A percentile compares a stretch with the other conserved stretches of the same genome.
Evolutionary conservation across 2,329 filamentous ascomycete genomes (phyloP).

Genomic region (Cadophora sp.): DNA sequence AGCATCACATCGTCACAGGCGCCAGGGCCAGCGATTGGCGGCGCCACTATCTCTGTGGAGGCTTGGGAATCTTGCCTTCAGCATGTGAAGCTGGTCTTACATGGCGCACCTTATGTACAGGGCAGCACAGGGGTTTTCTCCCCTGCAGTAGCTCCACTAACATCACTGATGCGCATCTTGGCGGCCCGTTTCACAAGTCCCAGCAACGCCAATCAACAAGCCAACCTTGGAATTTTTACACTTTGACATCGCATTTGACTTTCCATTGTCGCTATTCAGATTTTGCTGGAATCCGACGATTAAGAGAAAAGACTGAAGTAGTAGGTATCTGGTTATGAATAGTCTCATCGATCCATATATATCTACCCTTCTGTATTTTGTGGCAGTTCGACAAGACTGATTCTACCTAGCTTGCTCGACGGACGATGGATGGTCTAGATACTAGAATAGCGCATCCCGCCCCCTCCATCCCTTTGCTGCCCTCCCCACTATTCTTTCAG

Average conservation of each 20-base stretch:
- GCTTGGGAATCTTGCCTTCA: not conserved
- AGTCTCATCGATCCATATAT: not conserved
- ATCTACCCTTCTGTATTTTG: no score
- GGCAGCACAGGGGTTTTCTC: not conserved
- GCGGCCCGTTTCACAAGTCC: not conserved
- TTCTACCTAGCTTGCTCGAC: not conserved
- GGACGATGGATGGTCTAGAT: not conserved
- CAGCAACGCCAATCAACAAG: not conserved
- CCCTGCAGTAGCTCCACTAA: constrained; percentile 13
- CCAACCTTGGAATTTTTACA: not conserved
- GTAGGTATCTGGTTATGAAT: no score
- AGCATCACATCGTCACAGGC: not conserved
- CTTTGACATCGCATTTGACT: not conserved
- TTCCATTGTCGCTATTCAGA: no score
- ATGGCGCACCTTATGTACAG: not conserved
- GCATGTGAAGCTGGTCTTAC: not conserved
- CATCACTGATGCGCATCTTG: not conserved
- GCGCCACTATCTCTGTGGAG: not conserved
- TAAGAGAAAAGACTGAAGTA: no score
- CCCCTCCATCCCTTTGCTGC: constrained; percentile 3
- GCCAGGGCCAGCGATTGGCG: not conserved
- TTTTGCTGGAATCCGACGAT: no score
- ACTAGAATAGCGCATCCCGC: constrained; percentile 1
- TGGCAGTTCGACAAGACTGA: no score
- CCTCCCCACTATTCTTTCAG: constrained; percentile 3